Conservation (phyloP, 164 flowering plant genomes). For the Macadamia integrifolia region DNA sequence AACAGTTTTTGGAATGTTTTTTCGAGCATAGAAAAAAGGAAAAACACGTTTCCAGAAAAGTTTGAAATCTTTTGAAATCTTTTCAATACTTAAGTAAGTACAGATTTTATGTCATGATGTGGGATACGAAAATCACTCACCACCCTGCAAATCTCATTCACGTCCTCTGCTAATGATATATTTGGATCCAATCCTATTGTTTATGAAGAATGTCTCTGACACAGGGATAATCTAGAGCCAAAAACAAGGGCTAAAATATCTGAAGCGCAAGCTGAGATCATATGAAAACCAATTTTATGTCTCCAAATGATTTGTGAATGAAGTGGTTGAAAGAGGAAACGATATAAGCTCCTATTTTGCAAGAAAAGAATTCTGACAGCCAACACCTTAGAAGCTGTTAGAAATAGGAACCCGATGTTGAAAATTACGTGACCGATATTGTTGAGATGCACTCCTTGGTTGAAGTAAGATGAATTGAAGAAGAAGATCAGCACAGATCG, state of each 20-base stretch:
- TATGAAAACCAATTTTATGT: neutral
- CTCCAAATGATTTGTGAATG: neutral
- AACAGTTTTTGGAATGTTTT: too few species aligned
- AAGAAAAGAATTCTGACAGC: neutral
- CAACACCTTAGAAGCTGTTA: too few species aligned
- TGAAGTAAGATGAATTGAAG: too few species aligned
- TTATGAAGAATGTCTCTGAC: slow-evolving; percentile 3
- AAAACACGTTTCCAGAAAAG: slow-evolving; percentile 66
- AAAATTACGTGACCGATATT: too few species aligned
- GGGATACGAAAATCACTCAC: slow-evolving; percentile 74
- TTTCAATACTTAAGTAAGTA: slow-evolving; percentile 38
- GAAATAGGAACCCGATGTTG: too few species aligned
- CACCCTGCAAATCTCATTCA: slow-evolving; percentile 62
- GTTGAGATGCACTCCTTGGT: too few species aligned
- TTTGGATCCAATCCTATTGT: neutral
- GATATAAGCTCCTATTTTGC: neutral
- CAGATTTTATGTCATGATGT: slow-evolving; percentile 66
- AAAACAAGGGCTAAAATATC: neutral
- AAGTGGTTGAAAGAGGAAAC: neutral
- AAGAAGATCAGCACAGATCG: too few species aligned
- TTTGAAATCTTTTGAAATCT: slow-evolving; percentile 44
- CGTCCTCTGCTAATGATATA: slow-evolving; percentile 10
- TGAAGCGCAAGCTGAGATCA: neutral
- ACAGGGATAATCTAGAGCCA: too few species aligned
- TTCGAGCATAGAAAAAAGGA: too few species aligned